Conservation (phyloP, 2,329 filamentous ascomycete genomes). For the Mycosphaerelloides madeirae region DNA sequence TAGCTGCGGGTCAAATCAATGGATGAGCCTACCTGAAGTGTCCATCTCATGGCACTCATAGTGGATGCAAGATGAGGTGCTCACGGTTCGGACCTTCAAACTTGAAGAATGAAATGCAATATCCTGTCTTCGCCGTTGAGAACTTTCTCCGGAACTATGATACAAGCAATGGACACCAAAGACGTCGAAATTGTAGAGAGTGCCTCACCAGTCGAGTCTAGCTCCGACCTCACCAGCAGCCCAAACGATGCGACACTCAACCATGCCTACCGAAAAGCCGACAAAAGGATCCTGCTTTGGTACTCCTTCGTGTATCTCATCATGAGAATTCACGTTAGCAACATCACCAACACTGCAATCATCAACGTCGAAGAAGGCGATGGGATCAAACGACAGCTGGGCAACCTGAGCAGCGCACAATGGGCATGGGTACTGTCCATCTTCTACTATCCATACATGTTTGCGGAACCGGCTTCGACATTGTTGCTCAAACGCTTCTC, state of each 20-base stretch:
- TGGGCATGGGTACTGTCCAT: conserved; percentile 33
- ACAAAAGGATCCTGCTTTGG: conserved; percentile 29
- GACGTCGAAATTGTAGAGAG: conserved; percentile 6
- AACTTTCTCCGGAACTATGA: too few relatives aligned
- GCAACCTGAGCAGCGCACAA: conserved; percentile 28
- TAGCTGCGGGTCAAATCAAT: neutral
- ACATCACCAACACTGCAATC: conserved; percentile 35
- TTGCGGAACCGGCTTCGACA: conserved; percentile 30
- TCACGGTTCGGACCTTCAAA: too few relatives aligned
- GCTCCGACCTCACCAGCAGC: neutral
- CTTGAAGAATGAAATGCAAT: too few relatives aligned
- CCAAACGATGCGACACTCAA: conserved; percentile 8
- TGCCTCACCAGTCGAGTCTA: neutral
- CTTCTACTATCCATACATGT: conserved; percentile 35
- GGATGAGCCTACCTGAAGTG: too few relatives aligned
- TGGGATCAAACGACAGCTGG: conserved; percentile 32
- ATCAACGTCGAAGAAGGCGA: conserved; percentile 33
- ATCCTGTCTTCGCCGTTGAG: too few relatives aligned
- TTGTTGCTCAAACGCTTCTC: conserved; percentile 25
- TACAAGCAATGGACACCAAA: conserved; percentile 2
- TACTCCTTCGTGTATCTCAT: conserved; percentile 32
- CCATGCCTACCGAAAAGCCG: conserved; percentile 29
- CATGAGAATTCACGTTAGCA: conserved; percentile 31
- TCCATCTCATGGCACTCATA: too few relatives aligned
- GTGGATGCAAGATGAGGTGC: too few relatives aligned